These are phyloP conservation scores for Parachaetomium inaequale DNA, from an alignment of 495 filamentous ascomycete species.

Conservation along the genomic window DNA sequence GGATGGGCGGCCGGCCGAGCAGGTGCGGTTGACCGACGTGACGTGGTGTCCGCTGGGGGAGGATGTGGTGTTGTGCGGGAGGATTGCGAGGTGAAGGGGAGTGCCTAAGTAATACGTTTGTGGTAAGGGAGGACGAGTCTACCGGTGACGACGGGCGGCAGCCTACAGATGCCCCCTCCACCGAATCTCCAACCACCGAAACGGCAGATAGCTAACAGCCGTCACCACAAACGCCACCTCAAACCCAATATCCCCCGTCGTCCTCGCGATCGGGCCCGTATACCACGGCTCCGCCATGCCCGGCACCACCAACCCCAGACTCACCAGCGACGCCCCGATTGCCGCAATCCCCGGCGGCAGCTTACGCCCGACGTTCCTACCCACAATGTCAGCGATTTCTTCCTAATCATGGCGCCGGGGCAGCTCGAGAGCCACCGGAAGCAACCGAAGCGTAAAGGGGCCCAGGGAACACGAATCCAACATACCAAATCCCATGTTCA, in stretches of 20 bases:
- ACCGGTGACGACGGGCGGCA: neutral
- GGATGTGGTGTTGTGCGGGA: conserved; percentile 76
- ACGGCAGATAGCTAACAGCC: conserved; percentile 41
- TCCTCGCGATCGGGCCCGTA: conserved; percentile 47
- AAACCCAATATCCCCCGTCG: conserved; percentile 53
- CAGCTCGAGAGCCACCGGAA: no score
- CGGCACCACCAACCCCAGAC: conserved; percentile 43
- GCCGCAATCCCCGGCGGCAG: conserved; percentile 48
- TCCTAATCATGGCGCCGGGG: no score
- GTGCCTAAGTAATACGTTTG: no score
- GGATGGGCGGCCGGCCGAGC: conserved; percentile 52
- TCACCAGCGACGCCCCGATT: conserved; percentile 34
- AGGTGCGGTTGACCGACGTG: conserved; percentile 60
- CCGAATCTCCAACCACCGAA: conserved; percentile 41
- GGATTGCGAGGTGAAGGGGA: conserved; percentile 30
- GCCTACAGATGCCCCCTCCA: conserved; percentile 22
- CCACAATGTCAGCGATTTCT: no score
- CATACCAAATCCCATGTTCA: conserved; percentile 42
- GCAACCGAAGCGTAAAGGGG: no score
- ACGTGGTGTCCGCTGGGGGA: conserved; percentile 70
- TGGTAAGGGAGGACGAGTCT: no score
- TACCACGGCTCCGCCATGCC: conserved; percentile 54
- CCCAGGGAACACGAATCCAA: no score
- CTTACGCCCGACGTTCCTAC: conserved; percentile 44
- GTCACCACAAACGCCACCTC: conserved; percentile 51